Percentiles rank a stretch among this genome's conserved stretches.
These are phyloP conservation scores for Fusarium phyllophilum DNA, from an alignment of 2,329 filamentous ascomycete species.

Conservation along the genomic window DNA sequence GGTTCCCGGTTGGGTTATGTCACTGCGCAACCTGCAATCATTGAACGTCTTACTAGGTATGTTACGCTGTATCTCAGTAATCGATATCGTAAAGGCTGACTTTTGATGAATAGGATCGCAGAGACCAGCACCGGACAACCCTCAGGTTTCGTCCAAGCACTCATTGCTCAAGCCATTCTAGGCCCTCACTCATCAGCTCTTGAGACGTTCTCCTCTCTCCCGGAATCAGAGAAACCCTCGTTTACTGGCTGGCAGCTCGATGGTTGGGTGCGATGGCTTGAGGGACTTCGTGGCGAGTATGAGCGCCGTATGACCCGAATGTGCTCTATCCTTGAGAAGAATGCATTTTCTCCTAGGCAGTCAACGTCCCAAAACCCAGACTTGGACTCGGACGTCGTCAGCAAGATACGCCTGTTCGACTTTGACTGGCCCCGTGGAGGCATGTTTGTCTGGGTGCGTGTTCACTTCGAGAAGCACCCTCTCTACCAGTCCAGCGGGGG, in stretches of 20 bases:
- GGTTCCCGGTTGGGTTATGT: constrained; percentile 93
- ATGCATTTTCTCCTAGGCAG: constrained; percentile 72
- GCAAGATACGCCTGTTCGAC: constrained; percentile 77
- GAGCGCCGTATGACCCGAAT: constrained; percentile 86
- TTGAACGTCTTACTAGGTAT: constrained; percentile 71
- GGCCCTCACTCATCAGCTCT: constrained; percentile 66
- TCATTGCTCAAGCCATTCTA: constrained; percentile 81
- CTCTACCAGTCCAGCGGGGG: constrained; percentile 60
- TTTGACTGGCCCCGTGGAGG: constrained; percentile 86
- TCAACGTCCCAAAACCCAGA: constrained; percentile 60
- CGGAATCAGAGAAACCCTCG: constrained; percentile 58
- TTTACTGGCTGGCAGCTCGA: constrained; percentile 77
- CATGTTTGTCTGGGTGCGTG: constrained; percentile 89
- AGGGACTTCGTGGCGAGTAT: constrained; percentile 83
- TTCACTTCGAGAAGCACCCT: constrained; percentile 79
- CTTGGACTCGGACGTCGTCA: constrained; percentile 78
- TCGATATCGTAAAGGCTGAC: constrained; percentile 4
- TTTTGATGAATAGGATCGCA: constrained; percentile 65
- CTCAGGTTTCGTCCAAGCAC: constrained; percentile 87
- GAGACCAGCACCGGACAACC: constrained; percentile 85
- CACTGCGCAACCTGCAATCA: constrained; percentile 80
- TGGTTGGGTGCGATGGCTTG: constrained; percentile 93
- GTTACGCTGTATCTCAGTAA: not conserved
- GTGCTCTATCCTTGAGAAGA: constrained; percentile 77
- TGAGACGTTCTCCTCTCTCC: constrained; percentile 55